These are phyloP conservation scores for Ephemerocybe angulata DNA, from an alignment of 768 basidiomycete species.

Conservation along the genomic window DNA sequence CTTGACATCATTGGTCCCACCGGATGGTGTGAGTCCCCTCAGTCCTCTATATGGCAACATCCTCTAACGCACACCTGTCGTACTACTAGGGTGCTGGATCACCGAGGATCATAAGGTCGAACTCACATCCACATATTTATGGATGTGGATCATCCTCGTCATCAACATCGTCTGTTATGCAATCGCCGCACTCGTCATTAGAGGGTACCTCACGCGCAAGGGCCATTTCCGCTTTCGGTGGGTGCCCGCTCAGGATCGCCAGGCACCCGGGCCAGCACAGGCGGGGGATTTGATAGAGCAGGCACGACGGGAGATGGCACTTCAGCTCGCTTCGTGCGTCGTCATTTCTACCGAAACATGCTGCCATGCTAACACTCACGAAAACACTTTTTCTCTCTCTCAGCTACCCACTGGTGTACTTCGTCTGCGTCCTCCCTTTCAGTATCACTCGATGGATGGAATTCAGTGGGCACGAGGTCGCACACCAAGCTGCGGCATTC, in stretches of 20 bases:
- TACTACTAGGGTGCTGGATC: conserved; percentile 9
- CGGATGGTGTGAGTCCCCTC: conserved; percentile 1
- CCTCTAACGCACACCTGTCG: neutral
- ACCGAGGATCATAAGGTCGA: neutral
- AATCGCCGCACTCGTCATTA: conserved; percentile 1
- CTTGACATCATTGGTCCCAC: conserved; percentile 4
- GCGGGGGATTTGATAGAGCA: no score
- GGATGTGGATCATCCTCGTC: conserved; percentile 7
- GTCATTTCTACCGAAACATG: no score
- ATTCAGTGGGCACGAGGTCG: neutral
- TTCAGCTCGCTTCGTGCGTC: no score
- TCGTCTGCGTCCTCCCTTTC: conserved; percentile 6
- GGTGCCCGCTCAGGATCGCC: no score
- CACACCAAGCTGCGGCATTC: neutral
- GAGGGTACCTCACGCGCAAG: neutral
- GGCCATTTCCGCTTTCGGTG: neutral
- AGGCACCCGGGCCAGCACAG: no score
- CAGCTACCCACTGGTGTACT: conserved; percentile 12
- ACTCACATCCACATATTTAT: conserved; percentile 4
- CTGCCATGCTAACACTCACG: no score
- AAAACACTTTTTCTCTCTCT: no score
- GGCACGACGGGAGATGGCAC: no score
- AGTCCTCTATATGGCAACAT: neutral
- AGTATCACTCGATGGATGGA: neutral
- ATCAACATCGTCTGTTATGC: neutral